Evolutionary conservation across 2,329 filamentous ascomycete genomes (phyloP).

Genomic region (Fusarium abutilonis): DNA sequence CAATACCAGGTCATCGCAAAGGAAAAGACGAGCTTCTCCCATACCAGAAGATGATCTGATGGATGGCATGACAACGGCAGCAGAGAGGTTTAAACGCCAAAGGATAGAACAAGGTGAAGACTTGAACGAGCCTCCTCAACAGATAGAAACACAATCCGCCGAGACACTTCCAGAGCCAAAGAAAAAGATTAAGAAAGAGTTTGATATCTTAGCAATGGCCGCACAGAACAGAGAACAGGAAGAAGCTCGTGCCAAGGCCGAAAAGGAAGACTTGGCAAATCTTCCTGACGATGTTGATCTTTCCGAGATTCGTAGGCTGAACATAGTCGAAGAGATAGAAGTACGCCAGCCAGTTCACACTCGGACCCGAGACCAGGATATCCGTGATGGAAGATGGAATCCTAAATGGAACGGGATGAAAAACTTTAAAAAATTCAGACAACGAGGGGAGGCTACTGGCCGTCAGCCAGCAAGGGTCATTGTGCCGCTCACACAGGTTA

Average conservation of each 20-base stretch:
- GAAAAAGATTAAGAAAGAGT: conserved; percentile 66
- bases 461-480: conserved; percentile 65
- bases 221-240: conserved; percentile 70
- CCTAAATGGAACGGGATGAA: conserved; percentile 91
- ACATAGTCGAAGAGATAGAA: conserved; percentile 80
- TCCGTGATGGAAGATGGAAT: conserved; percentile 75
- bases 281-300: conserved; percentile 74
- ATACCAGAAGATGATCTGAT: conserved; percentile 66
- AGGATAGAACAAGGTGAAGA: conserved; percentile 69
- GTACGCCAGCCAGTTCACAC: conserved; percentile 57
- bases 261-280: conserved; percentile 63
- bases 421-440: conserved; percentile 92
- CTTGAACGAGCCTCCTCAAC: conserved; percentile 48
- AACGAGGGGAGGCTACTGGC: conserved; percentile 61
- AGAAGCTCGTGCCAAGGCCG: conserved; percentile 67
- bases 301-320: conserved; percentile 75
- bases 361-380: conserved; percentile 58
- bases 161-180: conserved; percentile 45
- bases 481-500: conserved; percentile 76
- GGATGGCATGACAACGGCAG: conserved; percentile 78
- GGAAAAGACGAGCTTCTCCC: conserved; percentile 59
- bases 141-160: conserved; percentile 39
- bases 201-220: conserved; percentile 75
- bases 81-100: conserved; percentile 81
- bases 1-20: conserved; percentile 45